Evolutionary conservation across 2,329 filamentous ascomycete species (phyloP), one percentile per base, ranked within the genome.

Genomic region (Fusarium pseudoanthophilum): DNA sequence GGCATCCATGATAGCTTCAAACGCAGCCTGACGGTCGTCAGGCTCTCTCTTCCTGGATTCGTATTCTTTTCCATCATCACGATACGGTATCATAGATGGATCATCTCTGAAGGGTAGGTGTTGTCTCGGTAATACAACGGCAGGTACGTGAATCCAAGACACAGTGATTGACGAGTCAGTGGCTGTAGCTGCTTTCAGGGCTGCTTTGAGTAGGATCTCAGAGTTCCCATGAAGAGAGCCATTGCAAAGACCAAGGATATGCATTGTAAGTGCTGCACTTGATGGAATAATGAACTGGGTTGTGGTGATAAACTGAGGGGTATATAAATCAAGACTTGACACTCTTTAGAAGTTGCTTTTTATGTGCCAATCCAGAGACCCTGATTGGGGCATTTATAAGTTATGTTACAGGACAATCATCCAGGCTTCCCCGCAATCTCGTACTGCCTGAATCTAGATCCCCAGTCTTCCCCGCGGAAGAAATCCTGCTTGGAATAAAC

Each of bases 61-160:
- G 0, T 26, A 0, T 13, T 26, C 18, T 10, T 20, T 18, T 46
- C 43, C 43, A 10, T 46, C 43, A 3, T 46, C 0, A 0, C 43
- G 43, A 46, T 46, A 4, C 13, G 43, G 43, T 14, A 46, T 14
- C 43, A 46, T 0, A 11, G 43, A 46, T 14, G 24, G 43, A 46
- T 46, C 24, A 14, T 14, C 2, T 3, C 18, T 28, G 2, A 46
- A 46, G 18, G 43, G 43, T 10, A 28, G 11, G 43, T 21, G 43
- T 5, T 46, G 43, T 14, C 43, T 10, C 3, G 18, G 24, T 3
- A 46, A 18, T 10, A 4, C 43, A 14, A 46, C 43, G 0, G 43
- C 0, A 21, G 43, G 43, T 10, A 46, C 24, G 7, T 21, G 43
- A 15, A 46, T 46, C 43, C 43, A 46, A 10, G 43, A 46, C 2